A percentile compares a stretch with the other conserved stretches of the same genome.
These are phyloP conservation scores for Saxispiralis lemnorum DNA, from an alignment of 495 filamentous ascomycete genomes.

Conservation along the genomic window DNA sequence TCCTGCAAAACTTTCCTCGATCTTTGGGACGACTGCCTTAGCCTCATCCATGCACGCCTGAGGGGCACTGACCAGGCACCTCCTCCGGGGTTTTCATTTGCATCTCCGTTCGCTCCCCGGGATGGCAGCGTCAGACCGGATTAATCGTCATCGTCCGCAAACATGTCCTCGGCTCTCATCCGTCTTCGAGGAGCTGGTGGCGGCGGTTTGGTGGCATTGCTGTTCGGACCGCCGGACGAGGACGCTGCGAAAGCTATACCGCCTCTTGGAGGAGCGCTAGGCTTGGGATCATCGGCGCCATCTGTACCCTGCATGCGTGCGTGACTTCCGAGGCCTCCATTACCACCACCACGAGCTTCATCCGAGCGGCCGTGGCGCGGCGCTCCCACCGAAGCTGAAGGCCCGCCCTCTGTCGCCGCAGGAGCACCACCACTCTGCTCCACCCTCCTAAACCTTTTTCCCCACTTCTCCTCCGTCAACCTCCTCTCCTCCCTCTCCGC, in stretches of 20 bases:
- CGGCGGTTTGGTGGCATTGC: too few relatives aligned
- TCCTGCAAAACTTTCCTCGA: too few relatives aligned
- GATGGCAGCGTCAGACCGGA: too few relatives aligned
- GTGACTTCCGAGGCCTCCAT: constrained; percentile 33
- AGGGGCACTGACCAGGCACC: too few relatives aligned
- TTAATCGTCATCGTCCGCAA: constrained; percentile 44
- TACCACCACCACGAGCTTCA: constrained; percentile 24
- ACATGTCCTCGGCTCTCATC: constrained; percentile 86
- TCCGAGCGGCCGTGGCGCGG: constrained; percentile 17
- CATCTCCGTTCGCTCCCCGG: too few relatives aligned
- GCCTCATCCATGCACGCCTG: too few relatives aligned
- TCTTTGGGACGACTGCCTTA: too few relatives aligned
- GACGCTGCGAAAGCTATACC: constrained; percentile 5
- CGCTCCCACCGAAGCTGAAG: constrained; percentile 13
- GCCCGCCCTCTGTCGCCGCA: neutral
- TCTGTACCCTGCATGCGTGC: constrained; percentile 13
- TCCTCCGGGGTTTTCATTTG: too few relatives aligned
- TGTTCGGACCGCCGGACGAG: constrained; percentile 25
- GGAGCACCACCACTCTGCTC: neutral
- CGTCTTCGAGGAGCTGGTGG: constrained; percentile 27
- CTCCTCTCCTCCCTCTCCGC: constrained; percentile 39
- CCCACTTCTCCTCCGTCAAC: constrained; percentile 21
- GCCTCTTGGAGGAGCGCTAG: neutral
- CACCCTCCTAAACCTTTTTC: constrained; percentile 12
- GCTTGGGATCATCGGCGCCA: neutral